Base-by-base conservation (phyloP, 2,329 filamentous ascomycete species). In the Neurospora sp. region DNA sequence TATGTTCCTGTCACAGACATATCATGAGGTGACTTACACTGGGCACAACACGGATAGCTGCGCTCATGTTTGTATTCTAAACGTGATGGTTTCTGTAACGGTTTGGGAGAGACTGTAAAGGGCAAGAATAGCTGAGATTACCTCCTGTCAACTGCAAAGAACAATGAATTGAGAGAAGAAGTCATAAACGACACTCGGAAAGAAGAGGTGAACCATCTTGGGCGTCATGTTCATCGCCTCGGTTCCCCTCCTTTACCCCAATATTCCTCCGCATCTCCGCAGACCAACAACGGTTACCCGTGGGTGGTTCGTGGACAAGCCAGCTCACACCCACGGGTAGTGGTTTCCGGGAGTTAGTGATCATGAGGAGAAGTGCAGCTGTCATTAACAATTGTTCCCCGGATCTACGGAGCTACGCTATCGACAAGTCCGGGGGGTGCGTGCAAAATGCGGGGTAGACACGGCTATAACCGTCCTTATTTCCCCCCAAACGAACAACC, bases 21-120 rank as follows among this genome's bases (percentile, higher is more conserved):
- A 28, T 41, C 23, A n/a, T 23, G 15, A 23, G 66, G 0, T 5
- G 11, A 70, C 77, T 72, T 73, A 78, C 77, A 41, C 70, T 77
- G 66, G 77, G 77, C 43, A 77, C 39, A 70, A 74, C 74, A 46
- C 77, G 74, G 66, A 78, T 74, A 36, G 75, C 73, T 69, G 69
- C 70, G 67, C 70, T 70, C 74, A 75, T 77, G 33, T 62, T 74
- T 62, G 12, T 36, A 8, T 62, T 8, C 12, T 62, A 4, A 28
- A 15, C 3, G 46, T 62, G 19, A 17, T 33, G 17, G 8, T 62
- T 36, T 62, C 52, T 33, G 23, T 33, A 57, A 33, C 23, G 11
- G 6, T 33, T 57, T 8, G 23, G 15, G 23, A 15, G 12, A 57
- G 33, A 17, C 23, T 62, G 15, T 10, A 36, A 62, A 17, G 6